Evolutionary conservation across 1,284 basidiomycete genomes (phyloP), one percentile per base, ranked within the genome.

Genomic region (Pterulicium gracile): DNA sequence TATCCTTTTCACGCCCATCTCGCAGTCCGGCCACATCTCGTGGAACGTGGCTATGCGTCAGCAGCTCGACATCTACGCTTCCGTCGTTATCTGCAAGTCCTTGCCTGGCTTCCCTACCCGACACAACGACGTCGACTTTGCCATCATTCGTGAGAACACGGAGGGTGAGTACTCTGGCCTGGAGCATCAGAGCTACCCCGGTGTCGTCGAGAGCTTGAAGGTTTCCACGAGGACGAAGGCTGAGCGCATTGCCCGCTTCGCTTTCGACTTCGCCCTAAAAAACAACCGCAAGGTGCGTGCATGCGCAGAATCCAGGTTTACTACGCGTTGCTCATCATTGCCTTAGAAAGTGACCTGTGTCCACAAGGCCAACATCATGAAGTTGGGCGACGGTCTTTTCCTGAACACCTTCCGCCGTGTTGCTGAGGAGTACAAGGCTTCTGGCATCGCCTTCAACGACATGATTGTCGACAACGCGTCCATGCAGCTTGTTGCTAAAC

Each of bases 281-380:
- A 99, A 98, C 73, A 82, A 88, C 68, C 85, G 95, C 68, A 97
- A 97, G 81, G 89, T 83, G 50, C 47, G 68, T 48, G n/a, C 32
- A 39, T 42, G 10, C 35, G 24, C 40, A 46, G 45, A 14, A n/a
- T n/a, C n/a, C n/a, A n/a, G n/a, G n/a, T n/a, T n/a, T n/a, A n/a
- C n/a, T n/a, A n/a, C n/a, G n/a, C n/a, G n/a, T n/a, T n/a, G n/a
- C n/a, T n/a, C n/a, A n/a, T n/a, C n/a, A n/a, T n/a, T n/a, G 36
- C 36, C 50, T 24, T 59, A 95, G 90, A 97, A 95, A 86, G 96
- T 99, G 57, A 98, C 96, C 48, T 98, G 94, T 63, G 94, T 99
- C 44, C 96, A 99, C 84, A 99, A 99, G 73, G 96, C 96, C 61
- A 98, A 98, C 77, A 98, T 99, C 75, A 98, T 98, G 96, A 98